Percentiles rank a stretch among this genome's conserved stretches.
Evolutionary conservation across 2,329 filamentous ascomycete species (phyloP).

Genomic region (Calonectria pseudoturangicola): DNA sequence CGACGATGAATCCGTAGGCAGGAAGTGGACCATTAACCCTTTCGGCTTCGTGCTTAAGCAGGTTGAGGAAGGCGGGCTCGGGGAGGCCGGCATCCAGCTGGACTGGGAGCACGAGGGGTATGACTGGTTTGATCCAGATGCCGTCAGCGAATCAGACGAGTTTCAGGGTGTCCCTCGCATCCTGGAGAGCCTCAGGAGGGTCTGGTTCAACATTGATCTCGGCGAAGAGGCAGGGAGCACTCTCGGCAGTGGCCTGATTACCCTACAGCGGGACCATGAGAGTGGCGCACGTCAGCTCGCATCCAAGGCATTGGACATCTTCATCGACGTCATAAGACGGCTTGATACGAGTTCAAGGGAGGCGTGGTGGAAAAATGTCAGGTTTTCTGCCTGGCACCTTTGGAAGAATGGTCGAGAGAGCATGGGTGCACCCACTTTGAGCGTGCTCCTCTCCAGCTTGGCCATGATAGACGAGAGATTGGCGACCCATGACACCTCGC

Average conservation of each 20-base stretch:
- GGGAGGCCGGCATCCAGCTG: conserved; percentile 69
- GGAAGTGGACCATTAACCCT: conserved; percentile 78
- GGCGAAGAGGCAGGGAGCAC: conserved; percentile 65
- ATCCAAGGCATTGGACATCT: conserved; percentile 68
- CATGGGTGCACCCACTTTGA: conserved; percentile 78
- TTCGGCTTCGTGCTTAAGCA: conserved; percentile 74
- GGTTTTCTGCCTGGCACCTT: conserved; percentile 77
- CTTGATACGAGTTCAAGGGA: conserved; percentile 56
- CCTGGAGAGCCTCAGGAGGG: conserved; percentile 73
- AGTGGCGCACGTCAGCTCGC: conserved; percentile 77
- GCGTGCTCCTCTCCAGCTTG: conserved; percentile 68
- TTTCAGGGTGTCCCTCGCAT: conserved; percentile 75
- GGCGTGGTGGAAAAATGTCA: conserved; percentile 73
- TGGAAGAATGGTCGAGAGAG: conserved; percentile 80
- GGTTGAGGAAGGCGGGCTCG: conserved; percentile 52
- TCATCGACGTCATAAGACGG: conserved; percentile 66
- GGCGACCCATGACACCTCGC: conserved; percentile 29
- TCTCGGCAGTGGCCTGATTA: conserved; percentile 67
- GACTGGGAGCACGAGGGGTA: conserved; percentile 79
- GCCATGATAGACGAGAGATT: conserved; percentile 60
- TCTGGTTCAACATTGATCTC: conserved; percentile 75
- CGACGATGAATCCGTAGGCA: conserved; percentile 69
- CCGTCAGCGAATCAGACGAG: conserved; percentile 66
- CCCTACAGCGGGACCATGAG: conserved; percentile 73
- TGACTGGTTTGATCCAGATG: conserved; percentile 73